phyloP scores from a whole-genome alignment of 2,329 filamentous ascomycete genomes.

The Xenosphaeropsis pyriputrescens region DNA sequence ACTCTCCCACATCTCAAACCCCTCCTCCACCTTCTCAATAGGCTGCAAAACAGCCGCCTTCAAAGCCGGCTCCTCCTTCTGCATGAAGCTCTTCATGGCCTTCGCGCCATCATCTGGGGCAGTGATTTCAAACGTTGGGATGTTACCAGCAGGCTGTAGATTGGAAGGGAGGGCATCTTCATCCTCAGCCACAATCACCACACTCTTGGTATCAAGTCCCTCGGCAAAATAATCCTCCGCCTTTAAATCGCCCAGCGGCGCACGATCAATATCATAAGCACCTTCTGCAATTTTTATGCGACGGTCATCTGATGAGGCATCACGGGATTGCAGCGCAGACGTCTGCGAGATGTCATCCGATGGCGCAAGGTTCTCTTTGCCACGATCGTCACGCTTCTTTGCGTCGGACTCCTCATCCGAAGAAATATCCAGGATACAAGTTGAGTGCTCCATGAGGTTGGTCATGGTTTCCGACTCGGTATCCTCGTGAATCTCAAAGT shows the following conservation, averaged over 20 bases:
- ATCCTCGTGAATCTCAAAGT: slow-evolving; percentile 92
- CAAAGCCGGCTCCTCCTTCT: slow-evolving; percentile 19
- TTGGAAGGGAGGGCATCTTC: slow-evolving; percentile 29
- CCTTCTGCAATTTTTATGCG: slow-evolving; percentile 26
- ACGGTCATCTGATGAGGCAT: slow-evolving; percentile 15
- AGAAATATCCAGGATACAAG: slow-evolving; percentile 73
- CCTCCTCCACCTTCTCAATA: slow-evolving; percentile 42
- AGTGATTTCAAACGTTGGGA: slow-evolving; percentile 12
- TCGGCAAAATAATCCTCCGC: slow-evolving; percentile 52
- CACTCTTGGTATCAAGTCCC: slow-evolving; percentile 46
- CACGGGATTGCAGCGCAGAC: slow-evolving; percentile 8
- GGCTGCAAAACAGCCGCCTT: slow-evolving; percentile 34
- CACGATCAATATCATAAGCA: slow-evolving; percentile 47
- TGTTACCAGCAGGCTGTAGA: slow-evolving; percentile 17
- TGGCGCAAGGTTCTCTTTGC: slow-evolving; percentile 92
- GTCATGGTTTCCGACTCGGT: slow-evolving; percentile 81
- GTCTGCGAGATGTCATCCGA: slow-evolving; percentile 47
- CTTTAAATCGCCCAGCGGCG: slow-evolving; percentile 52
- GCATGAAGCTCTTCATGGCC: slow-evolving; percentile 22
- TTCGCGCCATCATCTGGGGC: slow-evolving; percentile 12
- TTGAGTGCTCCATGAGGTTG: slow-evolving; percentile 84
- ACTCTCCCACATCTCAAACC: slow-evolving; percentile 59
- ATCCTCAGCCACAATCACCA: slow-evolving; percentile 48
- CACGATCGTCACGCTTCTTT: slow-evolving; percentile 42
- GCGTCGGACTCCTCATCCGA: slow-evolving; percentile 62